Percentiles rank a stretch among this genome's conserved stretches.
Evolutionary conservation across 805 yeast species (phyloP).

Genomic region (Spathaspora girioi): DNA sequence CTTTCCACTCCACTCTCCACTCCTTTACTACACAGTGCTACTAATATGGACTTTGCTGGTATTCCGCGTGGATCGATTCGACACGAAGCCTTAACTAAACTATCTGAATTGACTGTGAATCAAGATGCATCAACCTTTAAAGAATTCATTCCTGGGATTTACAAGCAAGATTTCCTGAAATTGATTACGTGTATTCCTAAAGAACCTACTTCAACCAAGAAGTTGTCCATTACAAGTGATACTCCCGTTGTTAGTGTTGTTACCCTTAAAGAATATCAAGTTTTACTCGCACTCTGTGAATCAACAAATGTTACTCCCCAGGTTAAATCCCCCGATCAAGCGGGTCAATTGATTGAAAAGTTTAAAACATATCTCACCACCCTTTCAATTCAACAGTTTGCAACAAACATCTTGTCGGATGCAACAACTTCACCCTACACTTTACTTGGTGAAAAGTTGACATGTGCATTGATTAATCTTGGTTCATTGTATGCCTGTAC

Average conservation of each 20-base stretch:
- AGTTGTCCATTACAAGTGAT: no score
- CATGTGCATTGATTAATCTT: slow-evolving; percentile 29
- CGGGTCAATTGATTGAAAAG: slow-evolving; percentile 39
- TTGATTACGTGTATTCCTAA: slow-evolving; percentile 13
- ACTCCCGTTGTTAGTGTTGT: no score
- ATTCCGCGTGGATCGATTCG: slow-evolving; percentile 38
- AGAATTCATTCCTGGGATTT: slow-evolving; percentile 1
- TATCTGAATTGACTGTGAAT: slow-evolving; percentile 33
- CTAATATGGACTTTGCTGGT: slow-evolving; percentile 35
- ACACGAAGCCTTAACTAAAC: slow-evolving; percentile 30
- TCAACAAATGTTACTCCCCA: slow-evolving; percentile 15
- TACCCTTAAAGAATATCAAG: slow-evolving; percentile 52
- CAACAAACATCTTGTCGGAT: slow-evolving; percentile 25
- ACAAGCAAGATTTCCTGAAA: slow-evolving; percentile 19
- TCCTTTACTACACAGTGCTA: neutral
- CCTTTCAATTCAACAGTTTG: slow-evolving; percentile 42
- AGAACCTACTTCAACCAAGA: neutral
- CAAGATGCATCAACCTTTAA: slow-evolving; percentile 5
- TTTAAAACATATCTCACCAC: slow-evolving; percentile 46
- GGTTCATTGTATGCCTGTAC: slow-evolving; percentile 21
- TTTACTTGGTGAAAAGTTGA: slow-evolving; percentile 27
- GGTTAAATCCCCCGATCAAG: slow-evolving; percentile 28
- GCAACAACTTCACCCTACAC: slow-evolving; percentile 30
- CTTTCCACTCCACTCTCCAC: neutral
- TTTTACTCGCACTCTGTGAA: slow-evolving; percentile 52